Evolutionary conservation across 2,329 filamentous ascomycete genomes (phyloP).

Genomic region (Aureobasidium subglaciale): DNA sequence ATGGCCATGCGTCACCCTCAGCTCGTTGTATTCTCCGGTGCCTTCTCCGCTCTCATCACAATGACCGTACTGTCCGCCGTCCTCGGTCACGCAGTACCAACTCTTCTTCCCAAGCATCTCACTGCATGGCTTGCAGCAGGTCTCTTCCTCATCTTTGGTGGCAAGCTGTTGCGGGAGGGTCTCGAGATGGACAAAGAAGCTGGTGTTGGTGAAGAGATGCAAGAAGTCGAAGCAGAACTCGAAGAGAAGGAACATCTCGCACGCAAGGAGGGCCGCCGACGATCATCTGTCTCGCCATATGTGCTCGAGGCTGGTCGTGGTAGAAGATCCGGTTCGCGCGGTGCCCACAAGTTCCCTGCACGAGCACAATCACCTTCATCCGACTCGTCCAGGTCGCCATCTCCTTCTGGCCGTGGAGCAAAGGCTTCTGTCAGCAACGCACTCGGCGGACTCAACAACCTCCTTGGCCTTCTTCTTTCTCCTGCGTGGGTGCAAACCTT

Average conservation of each 20-base stretch:
- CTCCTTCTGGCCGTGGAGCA: constrained; percentile 13
- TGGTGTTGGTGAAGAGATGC: constrained; percentile 93
- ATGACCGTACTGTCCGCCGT: constrained; percentile 96
- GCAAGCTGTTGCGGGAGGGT: constrained; percentile 64
- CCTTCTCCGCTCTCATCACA: constrained; percentile 80
- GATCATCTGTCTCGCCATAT: constrained; percentile 62
- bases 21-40: constrained; percentile 86
- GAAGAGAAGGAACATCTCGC: constrained; percentile 83
- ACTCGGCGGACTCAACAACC: constrained; percentile 68
- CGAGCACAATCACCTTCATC: constrained; percentile 15
- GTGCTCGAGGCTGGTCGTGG: constrained; percentile 72
- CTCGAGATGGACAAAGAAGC: constrained; percentile 83
- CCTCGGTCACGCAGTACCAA: constrained; percentile 84
- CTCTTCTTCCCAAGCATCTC: constrained; percentile 80
- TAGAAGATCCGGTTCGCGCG: constrained; percentile 56
- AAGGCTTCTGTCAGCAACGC: constrained; percentile 42
- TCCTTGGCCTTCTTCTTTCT: constrained; percentile 79
- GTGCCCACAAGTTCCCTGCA: constrained; percentile 18
- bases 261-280: constrained; percentile 54
- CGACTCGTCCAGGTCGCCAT: constrained; percentile 11
- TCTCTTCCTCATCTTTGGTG: constrained; percentile 69
- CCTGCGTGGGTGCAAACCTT: constrained; percentile 99
- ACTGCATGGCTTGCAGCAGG: constrained; percentile 80
- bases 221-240: constrained; percentile 88
- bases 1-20: constrained; percentile 99